Base-by-base conservation (phyloP, 2,329 filamentous ascomycete species). In the Trichophaea hybrida region DNA sequence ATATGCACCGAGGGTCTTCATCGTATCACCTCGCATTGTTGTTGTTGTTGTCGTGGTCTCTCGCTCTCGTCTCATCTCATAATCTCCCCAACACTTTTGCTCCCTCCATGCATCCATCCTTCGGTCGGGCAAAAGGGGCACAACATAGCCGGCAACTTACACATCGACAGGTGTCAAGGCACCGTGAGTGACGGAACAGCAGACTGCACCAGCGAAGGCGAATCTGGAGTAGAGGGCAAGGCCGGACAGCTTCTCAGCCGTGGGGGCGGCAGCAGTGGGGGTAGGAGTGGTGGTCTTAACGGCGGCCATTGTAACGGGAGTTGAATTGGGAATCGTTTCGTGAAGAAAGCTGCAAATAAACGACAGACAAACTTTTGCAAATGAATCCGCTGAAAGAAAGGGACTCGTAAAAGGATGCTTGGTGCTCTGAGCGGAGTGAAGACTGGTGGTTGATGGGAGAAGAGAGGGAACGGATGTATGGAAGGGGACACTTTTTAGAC, bases 121-220 rank as follows among this genome's bases (percentile, higher is more conserved):
- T 50, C 48, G 48, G 48, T 50, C 48, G 48, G 31, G 48, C 31
- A 50, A 50, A 46, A 32, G 48, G 48, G 15, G 31, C 15, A 17
- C 15, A 37, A 37, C 15, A 10, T 7, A 46, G 50, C 50, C 50
- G 53, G 35, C 32, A 43, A 87, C 91, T 76, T 93, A 97, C 91
- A 98, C 93, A 86, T 98, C 93, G 75, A 98, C 89, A 73, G 93
- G 93, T 69, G 93, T 98, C 71, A 97, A 84, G 72, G 81, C 86
- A 76, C 91, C 93, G 82, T 98, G 93, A 73, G 93, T 98, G 77
- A 97, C 78, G 70, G 90, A 93, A 77, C 93, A 98, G 84, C 93
- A 96, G 80, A 97, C 78, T 70, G 93, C 93, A 77, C 93, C 93
- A 71, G 93, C 90, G 71, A 98, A 86, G 77, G 93, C 91, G 79